Evolutionary conservation across 1,284 basidiomycete genomes (phyloP).

Genomic region (Macrocybe sp.): DNA sequence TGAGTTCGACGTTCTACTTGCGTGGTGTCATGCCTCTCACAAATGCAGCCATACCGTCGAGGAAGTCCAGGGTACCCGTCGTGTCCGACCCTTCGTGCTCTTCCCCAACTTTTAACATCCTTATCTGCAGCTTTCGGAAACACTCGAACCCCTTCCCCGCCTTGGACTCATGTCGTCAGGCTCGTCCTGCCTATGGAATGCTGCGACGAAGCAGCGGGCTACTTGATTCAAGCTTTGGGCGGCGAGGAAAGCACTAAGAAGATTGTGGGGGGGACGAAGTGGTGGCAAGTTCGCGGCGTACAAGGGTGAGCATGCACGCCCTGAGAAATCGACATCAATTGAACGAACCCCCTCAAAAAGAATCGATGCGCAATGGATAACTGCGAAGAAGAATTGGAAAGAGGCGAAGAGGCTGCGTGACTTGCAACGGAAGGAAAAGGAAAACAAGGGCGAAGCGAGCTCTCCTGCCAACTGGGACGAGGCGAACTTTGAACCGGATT

Average conservation of each 20-base stretch:
- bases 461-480: slow-evolving; percentile 8
- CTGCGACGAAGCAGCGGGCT: slow-evolving; percentile 75
- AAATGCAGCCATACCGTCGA: slow-evolving; percentile 68
- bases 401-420: slow-evolving; percentile 54
- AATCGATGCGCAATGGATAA: slow-evolving; percentile 89
- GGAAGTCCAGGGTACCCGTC: slow-evolving; percentile 60
- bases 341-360: slow-evolving; percentile 30
- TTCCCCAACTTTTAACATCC: background rate
- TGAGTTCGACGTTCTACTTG: slow-evolving; percentile 23
- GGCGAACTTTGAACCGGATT: slow-evolving; percentile 22
- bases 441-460: slow-evolving; percentile 8
- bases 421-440: slow-evolving; percentile 31
- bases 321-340: background rate
- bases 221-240: slow-evolving; percentile 80
- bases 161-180: slow-evolving; percentile 81
- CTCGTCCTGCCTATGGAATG: slow-evolving; percentile 70
- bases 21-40: background rate
- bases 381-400: slow-evolving; percentile 67
- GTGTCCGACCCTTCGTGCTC: slow-evolving; percentile 1
- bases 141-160: slow-evolving; percentile 81
- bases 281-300: slow-evolving; percentile 93
- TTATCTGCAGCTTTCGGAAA: slow-evolving; percentile 60
- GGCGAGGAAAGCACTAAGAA: slow-evolving; percentile 72
- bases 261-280: slow-evolving; percentile 86
- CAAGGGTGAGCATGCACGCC: slow-evolving; percentile 45